Conservation (phyloP, 345 rosid species). For the Citrus inodora region DNA sequence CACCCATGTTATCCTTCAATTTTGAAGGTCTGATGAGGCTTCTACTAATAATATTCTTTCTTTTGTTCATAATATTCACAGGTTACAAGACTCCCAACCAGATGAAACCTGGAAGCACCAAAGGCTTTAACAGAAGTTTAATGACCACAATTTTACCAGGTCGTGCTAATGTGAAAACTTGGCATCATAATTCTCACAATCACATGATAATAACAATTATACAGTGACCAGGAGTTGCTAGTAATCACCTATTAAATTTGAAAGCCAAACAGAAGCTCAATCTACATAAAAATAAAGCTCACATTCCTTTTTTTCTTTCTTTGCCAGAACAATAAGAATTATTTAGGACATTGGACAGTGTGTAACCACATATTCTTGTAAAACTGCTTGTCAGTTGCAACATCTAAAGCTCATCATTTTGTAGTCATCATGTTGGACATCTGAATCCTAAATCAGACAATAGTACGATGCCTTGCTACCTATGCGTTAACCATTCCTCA, state of each 20-base stretch:
- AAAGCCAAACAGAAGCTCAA: background rate
- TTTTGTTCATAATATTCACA: background rate
- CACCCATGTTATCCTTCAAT: background rate
- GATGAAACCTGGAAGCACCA: background rate
- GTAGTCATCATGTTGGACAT: background rate
- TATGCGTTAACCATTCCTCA: background rate
- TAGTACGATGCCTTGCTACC: background rate
- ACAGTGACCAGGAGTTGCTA: background rate
- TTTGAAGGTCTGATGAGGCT: background rate
- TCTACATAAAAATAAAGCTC: background rate
- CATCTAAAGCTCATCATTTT: background rate
- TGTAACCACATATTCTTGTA: background rate
- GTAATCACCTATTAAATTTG: background rate
- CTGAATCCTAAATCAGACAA: background rate
- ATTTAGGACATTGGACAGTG: background rate
- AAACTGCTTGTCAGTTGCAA: background rate
- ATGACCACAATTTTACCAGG: background rate
- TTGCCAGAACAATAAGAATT: background rate
- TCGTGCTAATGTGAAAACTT: background rate
- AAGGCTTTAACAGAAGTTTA: background rate
- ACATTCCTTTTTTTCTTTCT: background rate
- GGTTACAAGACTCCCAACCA: background rate
- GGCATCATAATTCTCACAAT: background rate
- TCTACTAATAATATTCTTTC: background rate
- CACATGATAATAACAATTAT: background rate